phyloP scores from a whole-genome alignment of 257 asterid species.

The Salvia rosmarinus region DNA sequence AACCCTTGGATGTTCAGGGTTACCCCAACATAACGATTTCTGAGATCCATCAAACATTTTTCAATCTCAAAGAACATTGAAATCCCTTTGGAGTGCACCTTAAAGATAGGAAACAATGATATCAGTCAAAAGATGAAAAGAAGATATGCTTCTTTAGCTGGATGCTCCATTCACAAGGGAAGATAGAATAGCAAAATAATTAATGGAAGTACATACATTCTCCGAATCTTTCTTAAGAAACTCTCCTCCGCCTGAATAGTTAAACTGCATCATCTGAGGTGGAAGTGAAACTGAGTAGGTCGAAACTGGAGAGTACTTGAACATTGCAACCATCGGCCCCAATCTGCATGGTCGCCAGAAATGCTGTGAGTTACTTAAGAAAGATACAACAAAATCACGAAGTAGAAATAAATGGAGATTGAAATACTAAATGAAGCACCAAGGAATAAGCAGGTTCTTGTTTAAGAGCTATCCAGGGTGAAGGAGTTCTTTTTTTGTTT shows the following conservation, averaged over 20 bases:
- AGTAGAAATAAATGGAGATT: background rate
- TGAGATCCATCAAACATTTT: slow-evolving; percentile 63
- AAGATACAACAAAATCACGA: slow-evolving; percentile 9
- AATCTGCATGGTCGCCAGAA: slow-evolving; percentile 56
- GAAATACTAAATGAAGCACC: slow-evolving; percentile 5
- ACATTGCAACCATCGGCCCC: slow-evolving; percentile 88
- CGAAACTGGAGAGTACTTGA: slow-evolving; percentile 73
- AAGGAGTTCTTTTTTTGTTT: too few relatives aligned
- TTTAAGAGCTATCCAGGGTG: background rate
- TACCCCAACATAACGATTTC: slow-evolving; percentile 56
- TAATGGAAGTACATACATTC: slow-evolving; percentile 50
- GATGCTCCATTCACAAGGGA: slow-evolving; percentile 19
- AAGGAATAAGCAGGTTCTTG: background rate
- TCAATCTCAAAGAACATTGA: slow-evolving; percentile 70
- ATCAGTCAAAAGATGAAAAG: slow-evolving; percentile 25
- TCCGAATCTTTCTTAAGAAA: slow-evolving; percentile 68
- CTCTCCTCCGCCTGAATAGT: slow-evolving; percentile 58
- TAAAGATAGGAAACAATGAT: slow-evolving; percentile 22
- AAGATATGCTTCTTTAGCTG: background rate
- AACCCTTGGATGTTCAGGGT: slow-evolving; percentile 68
- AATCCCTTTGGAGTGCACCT: slow-evolving; percentile 71
- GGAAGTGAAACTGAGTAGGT: slow-evolving; percentile 89
- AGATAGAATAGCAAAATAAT: slow-evolving; percentile 30
- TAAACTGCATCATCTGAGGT: slow-evolving; percentile 69
- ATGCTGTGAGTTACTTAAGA: slow-evolving; percentile 13